Conservation (phyloP, 1,284 basidiomycete genomes). For the Meripilus lineatus region DNA sequence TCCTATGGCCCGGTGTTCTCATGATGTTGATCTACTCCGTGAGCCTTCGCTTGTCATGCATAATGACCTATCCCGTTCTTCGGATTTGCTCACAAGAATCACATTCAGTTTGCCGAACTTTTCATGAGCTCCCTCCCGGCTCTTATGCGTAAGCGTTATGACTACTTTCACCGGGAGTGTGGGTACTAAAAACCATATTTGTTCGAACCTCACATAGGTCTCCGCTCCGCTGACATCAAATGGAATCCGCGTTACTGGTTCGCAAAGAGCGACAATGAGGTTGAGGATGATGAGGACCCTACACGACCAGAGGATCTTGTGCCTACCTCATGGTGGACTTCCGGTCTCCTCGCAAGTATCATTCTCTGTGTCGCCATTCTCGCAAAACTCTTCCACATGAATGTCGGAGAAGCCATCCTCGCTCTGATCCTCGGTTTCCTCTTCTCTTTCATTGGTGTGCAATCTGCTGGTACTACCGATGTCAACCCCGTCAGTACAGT, state of each 20-base stretch:
- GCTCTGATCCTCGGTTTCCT: conserved; percentile 57
- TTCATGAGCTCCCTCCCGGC: conserved; percentile 17
- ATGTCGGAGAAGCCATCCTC: conserved; percentile 53
- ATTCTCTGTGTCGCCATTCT: conserved; percentile 54
- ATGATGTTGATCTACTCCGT: conserved; percentile 50
- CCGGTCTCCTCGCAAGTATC: conserved; percentile 43
- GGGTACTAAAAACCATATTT: too few relatives aligned
- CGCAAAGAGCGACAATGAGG: conserved; percentile 21
- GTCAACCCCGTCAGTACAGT: conserved; percentile 57
- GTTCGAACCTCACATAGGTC: neutral
- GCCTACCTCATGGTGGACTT: conserved; percentile 51
- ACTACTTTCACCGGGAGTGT: too few relatives aligned
- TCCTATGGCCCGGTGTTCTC: conserved; percentile 64
- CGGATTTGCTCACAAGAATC: conserved; percentile 3
- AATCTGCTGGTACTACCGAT: conserved; percentile 54
- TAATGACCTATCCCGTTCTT: conserved; percentile 26
- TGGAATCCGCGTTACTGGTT: conserved; percentile 17
- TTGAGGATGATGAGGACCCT: conserved; percentile 40
- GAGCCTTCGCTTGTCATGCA: conserved; percentile 24
- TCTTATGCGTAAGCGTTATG: conserved; percentile 6
- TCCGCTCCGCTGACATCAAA: conserved; percentile 11
- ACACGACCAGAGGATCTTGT: conserved; percentile 51
- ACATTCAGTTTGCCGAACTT: conserved; percentile 17
- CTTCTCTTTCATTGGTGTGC: conserved; percentile 68
- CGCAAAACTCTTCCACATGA: conserved; percentile 51